Evolutionary conservation across 202 grass and related monocot genomes (phyloP).

Genomic region (Zizania palustris): DNA sequence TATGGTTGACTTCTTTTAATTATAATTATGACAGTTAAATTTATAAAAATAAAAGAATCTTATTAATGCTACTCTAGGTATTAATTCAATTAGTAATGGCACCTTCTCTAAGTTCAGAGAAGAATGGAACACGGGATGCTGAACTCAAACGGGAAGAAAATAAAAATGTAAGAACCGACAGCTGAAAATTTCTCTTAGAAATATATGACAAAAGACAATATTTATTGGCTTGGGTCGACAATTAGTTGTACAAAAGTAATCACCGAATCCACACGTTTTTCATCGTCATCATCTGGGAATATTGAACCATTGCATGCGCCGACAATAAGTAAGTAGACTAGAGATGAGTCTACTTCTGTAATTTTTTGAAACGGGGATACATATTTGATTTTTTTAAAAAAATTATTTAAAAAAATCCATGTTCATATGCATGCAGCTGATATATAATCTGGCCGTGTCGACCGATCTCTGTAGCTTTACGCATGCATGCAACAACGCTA

Average conservation of each 20-base stretch:
- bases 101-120: background rate
- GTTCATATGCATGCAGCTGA: no score
- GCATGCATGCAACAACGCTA: no score
- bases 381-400: no score
- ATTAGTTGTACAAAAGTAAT: slow-evolving; percentile 26
- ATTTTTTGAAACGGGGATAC: no score
- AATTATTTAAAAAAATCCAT: no score
- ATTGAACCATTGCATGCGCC: slow-evolving; percentile 48
- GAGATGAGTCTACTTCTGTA: no score
- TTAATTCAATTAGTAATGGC: background rate
- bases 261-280: slow-evolving; percentile 57
- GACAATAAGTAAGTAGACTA: slow-evolving; percentile 27
- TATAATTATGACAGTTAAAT: no score
- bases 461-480: no score
- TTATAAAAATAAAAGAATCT: no score
- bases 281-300: slow-evolving; percentile 45
- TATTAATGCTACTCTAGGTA: background rate
- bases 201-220: background rate
- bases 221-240: background rate
- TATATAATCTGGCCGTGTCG: no score
- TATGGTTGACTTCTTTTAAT: no score
- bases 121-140: slow-evolving; percentile 2
- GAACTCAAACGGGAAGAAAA: background rate
- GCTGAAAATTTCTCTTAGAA: background rate
- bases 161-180: background rate